phyloP scores from a whole-genome alignment of 2,329 filamentous ascomycete genomes.

The Chaetomiaceae sp. region DNA sequence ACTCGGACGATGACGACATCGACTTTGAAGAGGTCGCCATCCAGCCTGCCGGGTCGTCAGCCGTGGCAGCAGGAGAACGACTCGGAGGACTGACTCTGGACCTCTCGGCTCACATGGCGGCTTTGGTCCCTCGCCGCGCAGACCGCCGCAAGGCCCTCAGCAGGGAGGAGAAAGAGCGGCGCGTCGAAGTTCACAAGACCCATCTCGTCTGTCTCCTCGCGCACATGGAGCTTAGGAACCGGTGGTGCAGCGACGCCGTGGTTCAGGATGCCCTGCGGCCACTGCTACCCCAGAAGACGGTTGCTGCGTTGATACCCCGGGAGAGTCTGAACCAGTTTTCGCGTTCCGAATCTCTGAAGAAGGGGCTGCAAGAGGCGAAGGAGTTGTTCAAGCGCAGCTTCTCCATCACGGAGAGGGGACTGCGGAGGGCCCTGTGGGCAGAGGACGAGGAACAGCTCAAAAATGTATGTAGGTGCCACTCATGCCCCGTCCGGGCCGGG shows the following conservation, averaged over 20 bases:
- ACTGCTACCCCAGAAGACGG: conserved; percentile 61
- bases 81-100: conserved; percentile 46
- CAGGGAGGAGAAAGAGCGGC: conserved; percentile 48
- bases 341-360: conserved; percentile 69
- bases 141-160: conserved; percentile 49
- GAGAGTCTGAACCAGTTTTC: conserved; percentile 67
- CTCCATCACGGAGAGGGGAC: conserved; percentile 63
- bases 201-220: conserved; percentile 79
- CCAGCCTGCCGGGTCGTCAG: conserved; percentile 20
- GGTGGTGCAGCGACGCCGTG: conserved; percentile 76
- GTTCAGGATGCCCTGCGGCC: conserved; percentile 63
- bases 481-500: conserved; percentile 3
- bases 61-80: conserved; percentile 23
- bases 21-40: conserved; percentile 49
- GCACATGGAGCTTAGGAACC: conserved; percentile 72
- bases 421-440: conserved; percentile 70
- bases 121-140: conserved; percentile 29
- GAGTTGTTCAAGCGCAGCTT: conserved; percentile 67
- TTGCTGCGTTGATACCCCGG: conserved; percentile 64
- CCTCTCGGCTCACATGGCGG: conserved; percentile 42
- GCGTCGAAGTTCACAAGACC: conserved; percentile 77
- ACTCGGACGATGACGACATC: conserved; percentile 36
- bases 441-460: conserved; percentile 58
- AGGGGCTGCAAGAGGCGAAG: conserved; percentile 66
- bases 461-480: conserved; percentile 40